Base-by-base conservation (phyloP, 345 rosid species). In the Populus nigra region DNA sequence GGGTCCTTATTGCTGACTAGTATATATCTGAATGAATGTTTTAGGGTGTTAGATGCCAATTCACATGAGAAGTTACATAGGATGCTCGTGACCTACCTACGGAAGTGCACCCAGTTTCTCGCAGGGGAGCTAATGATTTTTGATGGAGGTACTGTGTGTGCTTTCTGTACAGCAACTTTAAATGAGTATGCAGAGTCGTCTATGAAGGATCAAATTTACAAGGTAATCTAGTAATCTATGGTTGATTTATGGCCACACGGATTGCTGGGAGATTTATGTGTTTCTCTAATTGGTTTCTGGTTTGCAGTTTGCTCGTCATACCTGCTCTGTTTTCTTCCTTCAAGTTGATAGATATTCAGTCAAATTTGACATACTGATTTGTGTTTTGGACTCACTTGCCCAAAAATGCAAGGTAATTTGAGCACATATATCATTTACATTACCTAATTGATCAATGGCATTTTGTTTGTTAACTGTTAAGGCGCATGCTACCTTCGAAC, bases 301-400 rank as follows among this genome's bases (percentile, higher is more conserved):
- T 82, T 65, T 84, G 79, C 88, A 96, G 98, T 91, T 93, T 87
- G 87, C 89, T 75, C 87, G 87, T 67, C 84, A 86, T 82, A 69
- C 91, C 67, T 88, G 91, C 84, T 83, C 84, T 69, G 76, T 92
- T 73, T 85, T 91, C 61, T 84, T 82, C 25, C 50, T 72, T n/a
- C 81, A 86, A 67, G 91, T 85, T 38, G 76, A 72, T 31, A 78
- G 66, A 62, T 78, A 80, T 74, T 85, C 85, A 0, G 65, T 84
- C 71, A 47, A 79, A 39, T 73, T 83, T 80, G 86, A 86, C 76
- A 67, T 90, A 66, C 71, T 91, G 20, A 71, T 65, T 69, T 73
- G 77, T 75, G 53, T 88, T 72, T 77, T 90, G 81, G 88, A 77
- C 53, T 82, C 81, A 71, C 29, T 86, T 80, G 81, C 91, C 79